phyloP scores from a whole-genome alignment of 176 grass and related monocot genomes.

The Lolium rigidum region DNA sequence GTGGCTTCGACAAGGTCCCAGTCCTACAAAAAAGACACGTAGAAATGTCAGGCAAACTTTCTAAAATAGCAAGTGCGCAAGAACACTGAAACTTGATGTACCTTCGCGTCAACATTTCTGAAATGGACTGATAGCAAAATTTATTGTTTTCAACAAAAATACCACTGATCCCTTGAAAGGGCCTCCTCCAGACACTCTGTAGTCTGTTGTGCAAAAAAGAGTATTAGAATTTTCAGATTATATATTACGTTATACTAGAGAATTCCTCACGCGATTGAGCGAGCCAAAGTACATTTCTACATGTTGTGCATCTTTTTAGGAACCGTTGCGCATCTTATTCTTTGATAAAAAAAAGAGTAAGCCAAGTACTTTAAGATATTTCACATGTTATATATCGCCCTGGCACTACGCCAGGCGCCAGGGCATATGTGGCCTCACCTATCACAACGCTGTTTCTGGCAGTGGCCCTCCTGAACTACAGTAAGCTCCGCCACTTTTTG shows the following conservation, averaged over 20 bases:
- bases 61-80: neutral
- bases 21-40: neutral
- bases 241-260: neutral
- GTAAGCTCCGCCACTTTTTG: too few species aligned
- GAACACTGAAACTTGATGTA: neutral
- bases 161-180: neutral
- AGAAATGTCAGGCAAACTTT: neutral
- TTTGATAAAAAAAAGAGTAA: neutral
- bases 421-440: too few species aligned
- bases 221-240: neutral
- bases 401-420: too few species aligned
- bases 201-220: neutral
- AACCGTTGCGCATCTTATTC: neutral
- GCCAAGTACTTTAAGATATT: neutral
- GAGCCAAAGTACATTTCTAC: neutral
- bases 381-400: neutral
- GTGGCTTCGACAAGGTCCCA: neutral
- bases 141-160: conserved; percentile 5
- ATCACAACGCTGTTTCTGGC: too few species aligned
- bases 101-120: neutral
- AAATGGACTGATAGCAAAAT: neutral
- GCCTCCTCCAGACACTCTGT: neutral
- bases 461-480: too few species aligned
- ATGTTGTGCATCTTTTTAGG: neutral
- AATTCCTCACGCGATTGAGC: neutral